These are phyloP conservation scores for Monosporascus sp. DNA, from an alignment of 2,329 filamentous ascomycete species.

Conservation along the genomic window DNA sequence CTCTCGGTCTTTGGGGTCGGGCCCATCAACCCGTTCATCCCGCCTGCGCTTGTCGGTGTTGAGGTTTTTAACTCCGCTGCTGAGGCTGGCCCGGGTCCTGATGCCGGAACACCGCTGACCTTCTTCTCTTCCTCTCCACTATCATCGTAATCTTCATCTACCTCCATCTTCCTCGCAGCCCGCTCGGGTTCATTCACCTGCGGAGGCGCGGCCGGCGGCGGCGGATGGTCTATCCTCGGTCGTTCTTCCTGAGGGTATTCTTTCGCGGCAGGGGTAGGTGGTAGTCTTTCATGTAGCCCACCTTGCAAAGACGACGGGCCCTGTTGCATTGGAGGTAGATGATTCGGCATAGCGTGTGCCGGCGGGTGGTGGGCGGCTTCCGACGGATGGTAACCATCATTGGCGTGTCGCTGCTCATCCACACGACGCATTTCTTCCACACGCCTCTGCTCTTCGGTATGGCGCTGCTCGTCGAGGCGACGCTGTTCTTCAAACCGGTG, in stretches of 20 bases:
- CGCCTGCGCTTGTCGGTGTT: slow-evolving; percentile 40
- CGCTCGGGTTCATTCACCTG: slow-evolving; percentile 68
- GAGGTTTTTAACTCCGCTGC: slow-evolving; percentile 49
- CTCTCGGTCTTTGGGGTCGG: slow-evolving; percentile 44
- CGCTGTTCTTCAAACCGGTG: slow-evolving; percentile 61
- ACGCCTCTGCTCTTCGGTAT: slow-evolving; percentile 55
- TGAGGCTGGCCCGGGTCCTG: slow-evolving; percentile 33
- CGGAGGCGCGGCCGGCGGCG: slow-evolving; percentile 35
- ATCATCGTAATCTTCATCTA: slow-evolving; percentile 96
- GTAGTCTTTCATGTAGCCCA: slow-evolving; percentile 47
- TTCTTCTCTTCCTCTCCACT: slow-evolving; percentile 83
- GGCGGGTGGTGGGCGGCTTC: slow-evolving; percentile 84
- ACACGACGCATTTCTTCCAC: slow-evolving; percentile 46
- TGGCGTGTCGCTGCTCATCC: slow-evolving; percentile 63
- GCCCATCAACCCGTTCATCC: slow-evolving; percentile 44
- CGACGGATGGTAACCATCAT: slow-evolving; percentile 83
- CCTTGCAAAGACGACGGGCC: slow-evolving; percentile 51
- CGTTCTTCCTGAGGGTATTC: slow-evolving; percentile 56
- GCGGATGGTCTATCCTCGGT: slow-evolving; percentile 41
- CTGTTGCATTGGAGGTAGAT: slow-evolving; percentile 60
- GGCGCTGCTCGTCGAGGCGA: slow-evolving; percentile 51
- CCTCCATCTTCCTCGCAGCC: slow-evolving; percentile 89
- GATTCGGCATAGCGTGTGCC: slow-evolving; percentile 51
- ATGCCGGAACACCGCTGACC: slow-evolving; percentile 36
- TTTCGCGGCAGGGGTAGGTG: slow-evolving; percentile 41